Conservation (phyloP, 768 basidiomycete genomes). For the Pisolithus tinctorius region DNA sequence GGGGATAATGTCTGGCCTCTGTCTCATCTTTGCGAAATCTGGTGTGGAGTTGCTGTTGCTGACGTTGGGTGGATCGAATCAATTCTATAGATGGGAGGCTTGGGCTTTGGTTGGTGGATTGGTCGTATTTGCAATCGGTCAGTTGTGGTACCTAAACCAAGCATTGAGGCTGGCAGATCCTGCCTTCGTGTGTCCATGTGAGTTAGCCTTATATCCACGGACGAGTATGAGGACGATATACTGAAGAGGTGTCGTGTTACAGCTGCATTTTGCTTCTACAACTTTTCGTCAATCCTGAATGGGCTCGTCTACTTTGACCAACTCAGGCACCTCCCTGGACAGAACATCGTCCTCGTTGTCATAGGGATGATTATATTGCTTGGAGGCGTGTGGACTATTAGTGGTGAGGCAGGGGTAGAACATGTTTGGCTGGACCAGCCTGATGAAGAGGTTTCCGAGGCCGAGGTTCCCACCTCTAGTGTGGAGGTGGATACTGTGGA, state of each 20-base stretch:
- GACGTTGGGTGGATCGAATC: slow-evolving; percentile 68
- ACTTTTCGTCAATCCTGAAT: slow-evolving; percentile 85
- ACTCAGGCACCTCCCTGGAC: slow-evolving; percentile 56
- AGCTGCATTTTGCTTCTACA: slow-evolving; percentile 95
- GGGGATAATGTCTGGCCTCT: slow-evolving; percentile 88
- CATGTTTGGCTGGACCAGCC: slow-evolving; percentile 44
- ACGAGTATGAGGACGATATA: background rate
- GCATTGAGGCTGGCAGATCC: slow-evolving; percentile 77
- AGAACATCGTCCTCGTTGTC: slow-evolving; percentile 70
- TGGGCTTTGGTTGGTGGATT: slow-evolving; percentile 77
- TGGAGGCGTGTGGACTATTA: slow-evolving; percentile 86
- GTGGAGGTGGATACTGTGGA: background rate
- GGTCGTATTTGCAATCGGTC: slow-evolving; percentile 67
- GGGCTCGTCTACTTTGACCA: slow-evolving; percentile 89
- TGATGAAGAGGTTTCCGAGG: slow-evolving; percentile 6
- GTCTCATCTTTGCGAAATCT: slow-evolving; percentile 88
- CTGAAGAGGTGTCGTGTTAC: background rate
- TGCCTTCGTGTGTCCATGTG: slow-evolving; percentile 79
- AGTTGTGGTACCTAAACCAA: slow-evolving; percentile 81
- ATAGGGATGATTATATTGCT: slow-evolving; percentile 75
- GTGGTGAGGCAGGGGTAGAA: slow-evolving; percentile 56
- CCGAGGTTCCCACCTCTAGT: background rate
- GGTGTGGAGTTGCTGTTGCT: slow-evolving; percentile 84
- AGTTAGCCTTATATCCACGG: slow-evolving; percentile 24
- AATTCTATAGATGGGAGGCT: slow-evolving; percentile 78